phyloP scores from a whole-genome alignment of 2,329 filamentous ascomycete genomes.

The Stachybotrys echinatus region DNA sequence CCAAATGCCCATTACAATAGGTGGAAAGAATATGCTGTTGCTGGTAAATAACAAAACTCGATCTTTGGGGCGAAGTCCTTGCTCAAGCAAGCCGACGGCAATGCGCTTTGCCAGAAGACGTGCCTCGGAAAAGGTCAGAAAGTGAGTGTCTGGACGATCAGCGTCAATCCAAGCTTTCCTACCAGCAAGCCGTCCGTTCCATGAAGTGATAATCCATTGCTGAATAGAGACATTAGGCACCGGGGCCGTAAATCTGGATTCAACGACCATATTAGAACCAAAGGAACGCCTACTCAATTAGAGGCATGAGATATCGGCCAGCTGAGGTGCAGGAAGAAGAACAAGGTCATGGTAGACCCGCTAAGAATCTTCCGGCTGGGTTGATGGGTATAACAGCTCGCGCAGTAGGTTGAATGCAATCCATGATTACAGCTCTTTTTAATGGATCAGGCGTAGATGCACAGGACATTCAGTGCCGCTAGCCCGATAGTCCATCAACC shows the following conservation, averaged over 20 bases:
- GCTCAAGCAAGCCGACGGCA: constrained; percentile 59
- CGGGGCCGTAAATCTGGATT: constrained; percentile 38
- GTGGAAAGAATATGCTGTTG: constrained; percentile 69
- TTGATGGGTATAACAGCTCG: no score
- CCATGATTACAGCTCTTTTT: not conserved
- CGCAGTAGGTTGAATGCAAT: no score
- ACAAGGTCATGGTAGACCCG: no score
- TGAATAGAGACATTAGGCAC: constrained; percentile 46
- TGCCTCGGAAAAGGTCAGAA: constrained; percentile 58
- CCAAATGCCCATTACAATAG: constrained; percentile 64
- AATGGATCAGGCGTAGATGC: not conserved
- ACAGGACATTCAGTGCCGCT: not conserved
- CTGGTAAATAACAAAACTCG: constrained; percentile 68
- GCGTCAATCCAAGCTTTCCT: constrained; percentile 56
- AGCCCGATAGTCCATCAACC: not conserved
- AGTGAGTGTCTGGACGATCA: constrained; percentile 59
- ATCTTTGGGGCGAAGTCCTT: constrained; percentile 62
- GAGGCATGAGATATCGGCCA: not conserved
- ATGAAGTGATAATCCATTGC: constrained; percentile 50
- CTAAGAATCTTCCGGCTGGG: no score
- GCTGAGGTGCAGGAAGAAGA: not conserved
- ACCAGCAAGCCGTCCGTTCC: constrained; percentile 35
- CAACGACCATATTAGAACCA: constrained; percentile 34
- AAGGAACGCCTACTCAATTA: no score
- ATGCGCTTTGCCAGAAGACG: constrained; percentile 68